A percentile compares a stretch with the other conserved stretches of the same genome.
phyloP scores from a whole-genome alignment of 1,139 yeast genomes.

The Yamadazyma sp. region DNA sequence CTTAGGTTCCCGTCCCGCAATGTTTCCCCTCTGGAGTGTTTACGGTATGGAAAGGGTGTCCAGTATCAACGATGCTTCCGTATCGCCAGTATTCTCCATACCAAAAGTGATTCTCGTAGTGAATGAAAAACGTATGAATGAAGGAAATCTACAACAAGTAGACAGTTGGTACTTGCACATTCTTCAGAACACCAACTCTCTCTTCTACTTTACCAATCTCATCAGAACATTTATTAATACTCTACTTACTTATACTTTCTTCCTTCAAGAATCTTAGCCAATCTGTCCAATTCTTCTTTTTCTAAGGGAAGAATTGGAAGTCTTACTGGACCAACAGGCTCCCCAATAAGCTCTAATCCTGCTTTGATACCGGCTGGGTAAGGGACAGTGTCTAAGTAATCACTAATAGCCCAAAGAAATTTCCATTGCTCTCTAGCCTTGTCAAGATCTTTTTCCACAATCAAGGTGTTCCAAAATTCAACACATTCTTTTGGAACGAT shows the following conservation, averaged over 20 bases:
- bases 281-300: conserved; percentile 11
- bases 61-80: no score
- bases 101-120: no score
- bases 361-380: conserved; percentile 18
- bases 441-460: conserved; percentile 9
- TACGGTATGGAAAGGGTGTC: no score
- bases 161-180: no score
- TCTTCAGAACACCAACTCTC: no score
- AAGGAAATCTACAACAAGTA: no score
- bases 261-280: conserved; percentile 11
- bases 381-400: conserved; percentile 14
- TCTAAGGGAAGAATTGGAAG: conserved; percentile 15
- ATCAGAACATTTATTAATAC: no score
- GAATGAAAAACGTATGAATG: no score
- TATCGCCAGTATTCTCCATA: no score
- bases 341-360: conserved; percentile 16
- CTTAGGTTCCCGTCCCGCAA: no score
- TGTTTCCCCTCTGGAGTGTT: no score
- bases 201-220: no score
- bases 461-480: conserved; percentile 14
- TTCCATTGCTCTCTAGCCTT: conserved; percentile 18
- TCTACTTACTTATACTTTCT: conserved; percentile 13
- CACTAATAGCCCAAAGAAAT: conserved; percentile 16
- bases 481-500: conserved; percentile 17
- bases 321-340: conserved; percentile 16